Evolutionary conservation across 306 rosid species (phyloP).

Genomic region (Trifolium subterraneum): DNA sequence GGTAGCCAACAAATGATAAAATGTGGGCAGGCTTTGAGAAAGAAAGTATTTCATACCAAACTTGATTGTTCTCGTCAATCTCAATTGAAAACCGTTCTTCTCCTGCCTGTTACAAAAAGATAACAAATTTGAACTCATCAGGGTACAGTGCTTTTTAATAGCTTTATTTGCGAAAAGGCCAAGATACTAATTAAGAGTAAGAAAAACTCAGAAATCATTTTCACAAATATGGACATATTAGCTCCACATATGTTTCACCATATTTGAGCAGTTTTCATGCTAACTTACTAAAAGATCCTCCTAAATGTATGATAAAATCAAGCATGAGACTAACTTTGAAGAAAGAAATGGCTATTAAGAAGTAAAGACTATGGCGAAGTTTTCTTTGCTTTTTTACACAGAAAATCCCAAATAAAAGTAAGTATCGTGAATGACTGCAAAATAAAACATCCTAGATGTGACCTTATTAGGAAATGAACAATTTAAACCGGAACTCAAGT

Average conservation of each 20-base stretch:
- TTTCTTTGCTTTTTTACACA: neutral
- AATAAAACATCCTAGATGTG: neutral
- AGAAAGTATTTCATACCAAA: slow-evolving; percentile 94
- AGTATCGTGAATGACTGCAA: neutral
- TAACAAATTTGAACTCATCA: slow-evolving; percentile 6
- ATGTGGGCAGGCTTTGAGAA: slow-evolving; percentile 85
- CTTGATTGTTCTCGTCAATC: slow-evolving; percentile 83
- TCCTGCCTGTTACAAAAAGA: slow-evolving; percentile 72
- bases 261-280: neutral
- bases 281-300: neutral
- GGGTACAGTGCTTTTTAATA: neutral
- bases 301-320: slow-evolving; percentile 6
- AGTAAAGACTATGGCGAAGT: slow-evolving; percentile 8
- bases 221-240: slow-evolving; percentile 22
- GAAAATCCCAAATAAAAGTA: neutral
- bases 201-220: slow-evolving; percentile 33
- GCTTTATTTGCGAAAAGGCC: slow-evolving; percentile 26
- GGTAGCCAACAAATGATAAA: slow-evolving; percentile 78
- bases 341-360: neutral
- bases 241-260: neutral
- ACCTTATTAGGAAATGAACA: neutral
- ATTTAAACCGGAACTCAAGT: neutral
- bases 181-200: slow-evolving; percentile 19
- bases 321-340: neutral
- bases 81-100: slow-evolving; percentile 89